A percentile compares a stretch with the other conserved stretches of the same genome.
Evolutionary conservation across 2,329 filamentous ascomycete species (phyloP).

Genomic region (Aspergillus viridinutans): DNA sequence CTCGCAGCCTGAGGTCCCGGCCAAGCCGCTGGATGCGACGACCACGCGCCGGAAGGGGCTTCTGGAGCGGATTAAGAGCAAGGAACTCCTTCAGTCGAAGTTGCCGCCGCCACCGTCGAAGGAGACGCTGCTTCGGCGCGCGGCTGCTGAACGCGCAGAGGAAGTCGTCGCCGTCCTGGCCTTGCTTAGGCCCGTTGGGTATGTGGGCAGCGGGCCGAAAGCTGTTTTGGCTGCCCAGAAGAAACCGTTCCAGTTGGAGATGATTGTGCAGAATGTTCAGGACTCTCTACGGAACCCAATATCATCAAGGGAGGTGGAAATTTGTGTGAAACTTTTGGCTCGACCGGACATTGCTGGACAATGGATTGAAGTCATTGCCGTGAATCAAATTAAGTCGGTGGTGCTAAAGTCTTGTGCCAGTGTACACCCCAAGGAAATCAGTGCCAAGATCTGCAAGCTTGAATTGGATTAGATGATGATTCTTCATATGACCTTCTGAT

Average conservation of each 20-base stretch:
- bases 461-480: constrained; percentile 25
- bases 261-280: constrained; percentile 60
- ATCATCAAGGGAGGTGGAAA: constrained; percentile 44
- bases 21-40: constrained; percentile 25
- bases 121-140: constrained; percentile 56
- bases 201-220: constrained; percentile 28
- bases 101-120: constrained; percentile 44
- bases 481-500: constrained; percentile 1
- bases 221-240: constrained; percentile 40
- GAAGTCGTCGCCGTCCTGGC: constrained; percentile 65
- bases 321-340: constrained; percentile 46
- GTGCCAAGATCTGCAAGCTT: constrained; percentile 26
- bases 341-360: constrained; percentile 44
- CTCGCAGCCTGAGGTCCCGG: constrained; percentile 10
- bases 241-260: constrained; percentile 63
- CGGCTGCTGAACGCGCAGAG: constrained; percentile 63
- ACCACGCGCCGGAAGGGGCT: constrained; percentile 55
- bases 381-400: constrained; percentile 43
- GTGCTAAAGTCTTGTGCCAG: constrained; percentile 42
- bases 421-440: constrained; percentile 34
- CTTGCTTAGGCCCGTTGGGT: constrained; percentile 50
- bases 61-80: constrained; percentile 70
- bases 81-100: constrained; percentile 54
- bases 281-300: constrained; percentile 59
- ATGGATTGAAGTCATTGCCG: constrained; percentile 48